Evolutionary conservation across 768 basidiomycete species (phyloP).

Genomic region (Lactifluus pinguis): DNA sequence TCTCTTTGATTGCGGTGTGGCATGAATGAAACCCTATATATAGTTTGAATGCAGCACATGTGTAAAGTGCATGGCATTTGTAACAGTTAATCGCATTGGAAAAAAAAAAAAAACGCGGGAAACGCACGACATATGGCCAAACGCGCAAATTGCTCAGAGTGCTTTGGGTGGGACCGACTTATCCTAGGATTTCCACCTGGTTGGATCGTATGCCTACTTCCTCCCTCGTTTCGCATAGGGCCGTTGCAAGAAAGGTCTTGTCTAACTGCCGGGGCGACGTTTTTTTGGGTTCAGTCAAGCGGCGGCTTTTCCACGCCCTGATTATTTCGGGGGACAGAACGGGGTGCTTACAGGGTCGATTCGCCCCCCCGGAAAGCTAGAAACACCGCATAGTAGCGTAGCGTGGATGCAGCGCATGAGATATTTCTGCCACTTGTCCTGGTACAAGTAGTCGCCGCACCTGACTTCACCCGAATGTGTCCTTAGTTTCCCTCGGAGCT

Average conservation of each 20-base stretch:
- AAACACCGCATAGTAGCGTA: not conserved
- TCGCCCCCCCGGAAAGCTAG: constrained; percentile 17
- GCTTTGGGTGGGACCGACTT: constrained; percentile 51
- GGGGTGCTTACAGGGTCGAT: constrained; percentile 15
- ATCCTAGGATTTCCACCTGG: constrained; percentile 58
- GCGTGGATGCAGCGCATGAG: not conserved
- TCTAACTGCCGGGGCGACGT: constrained; percentile 34
- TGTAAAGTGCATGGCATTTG: constrained; percentile 13
- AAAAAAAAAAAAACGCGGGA: not conserved
- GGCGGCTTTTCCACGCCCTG: not conserved
- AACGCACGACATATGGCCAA: constrained; percentile 69
- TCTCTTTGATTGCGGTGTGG: not conserved
- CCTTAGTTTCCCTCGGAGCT: constrained; percentile 56
- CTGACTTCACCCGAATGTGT: constrained; percentile 79
- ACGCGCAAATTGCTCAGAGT: constrained; percentile 54
- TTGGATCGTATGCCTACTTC: constrained; percentile 57
- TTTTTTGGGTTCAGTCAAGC: constrained; percentile 12
- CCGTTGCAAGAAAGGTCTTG: constrained; percentile 43
- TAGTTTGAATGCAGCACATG: not conserved
- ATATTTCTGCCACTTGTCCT: not conserved
- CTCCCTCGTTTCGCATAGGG: constrained; percentile 66
- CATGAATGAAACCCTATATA: constrained; percentile 27
- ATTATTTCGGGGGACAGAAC: not conserved
- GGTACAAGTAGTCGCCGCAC: constrained; percentile 30
- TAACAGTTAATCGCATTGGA: not conserved